These are phyloP conservation scores for Anaeromyces robustus DNA, from an alignment of 192 early-diverging fungal species.

Conservation along the genomic window DNA sequence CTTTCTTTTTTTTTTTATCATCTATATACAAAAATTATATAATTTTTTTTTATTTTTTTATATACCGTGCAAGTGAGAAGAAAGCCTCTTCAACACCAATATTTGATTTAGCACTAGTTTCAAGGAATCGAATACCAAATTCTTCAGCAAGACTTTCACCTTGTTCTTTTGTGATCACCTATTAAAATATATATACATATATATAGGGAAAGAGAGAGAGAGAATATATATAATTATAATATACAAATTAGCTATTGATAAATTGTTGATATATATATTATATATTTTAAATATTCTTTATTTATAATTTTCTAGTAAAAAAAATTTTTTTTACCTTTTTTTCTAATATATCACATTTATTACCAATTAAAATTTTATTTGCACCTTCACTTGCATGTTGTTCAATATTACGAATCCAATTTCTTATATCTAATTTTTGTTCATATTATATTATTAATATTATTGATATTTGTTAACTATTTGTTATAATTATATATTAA, in stretches of 20 bases:
- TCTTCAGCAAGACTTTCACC: slow-evolving; percentile 87
- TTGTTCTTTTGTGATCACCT: slow-evolving; percentile 89
- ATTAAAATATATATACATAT: too few species aligned
- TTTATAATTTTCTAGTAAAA: too few species aligned
- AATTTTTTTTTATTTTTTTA: too few species aligned
- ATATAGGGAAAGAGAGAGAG: too few species aligned
- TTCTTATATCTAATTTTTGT: slow-evolving; percentile 66
- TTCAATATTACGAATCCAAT: slow-evolving; percentile 99
- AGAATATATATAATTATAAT: too few species aligned
- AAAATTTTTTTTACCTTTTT: slow-evolving; percentile 46
- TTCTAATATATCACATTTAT: slow-evolving; percentile 97
- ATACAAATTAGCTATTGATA: too few species aligned
- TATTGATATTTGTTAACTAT: too few species aligned
- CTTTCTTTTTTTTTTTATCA: too few species aligned
- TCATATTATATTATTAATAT: background rate
- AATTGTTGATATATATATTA: too few species aligned
- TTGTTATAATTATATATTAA: too few species aligned
- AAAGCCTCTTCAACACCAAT: slow-evolving; percentile 94
- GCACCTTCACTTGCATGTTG: slow-evolving; percentile 97
- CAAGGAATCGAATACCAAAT: slow-evolving; percentile 85
- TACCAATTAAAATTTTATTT: slow-evolving; percentile 98
- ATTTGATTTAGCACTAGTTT: slow-evolving; percentile 97
- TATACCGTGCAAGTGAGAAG: slow-evolving; percentile 76
- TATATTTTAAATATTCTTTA: too few species aligned
- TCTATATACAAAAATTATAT: too few species aligned